phyloP scores from a whole-genome alignment of 208 protist species.

The Acanthamoeba castellanii region DNA sequence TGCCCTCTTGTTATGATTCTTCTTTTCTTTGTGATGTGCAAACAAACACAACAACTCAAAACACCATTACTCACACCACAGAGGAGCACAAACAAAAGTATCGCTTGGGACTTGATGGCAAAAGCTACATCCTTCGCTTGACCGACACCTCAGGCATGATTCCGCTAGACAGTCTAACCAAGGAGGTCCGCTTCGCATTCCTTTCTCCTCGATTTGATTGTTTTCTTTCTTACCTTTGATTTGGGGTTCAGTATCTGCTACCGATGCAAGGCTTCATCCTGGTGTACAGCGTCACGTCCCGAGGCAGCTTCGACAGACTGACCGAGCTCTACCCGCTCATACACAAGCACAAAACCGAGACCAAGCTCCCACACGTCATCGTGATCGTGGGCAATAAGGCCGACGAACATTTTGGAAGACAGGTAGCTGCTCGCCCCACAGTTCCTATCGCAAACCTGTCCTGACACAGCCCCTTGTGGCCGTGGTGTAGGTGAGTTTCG shows the following conservation, averaged over 20 bases:
- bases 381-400: constrained; percentile 75
- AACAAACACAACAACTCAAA: no score
- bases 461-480: not conserved
- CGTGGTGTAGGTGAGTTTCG: not conserved
- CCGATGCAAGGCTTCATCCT: constrained; percentile 73
- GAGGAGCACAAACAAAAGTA: constrained; percentile 69
- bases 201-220: not conserved
- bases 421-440: not conserved
- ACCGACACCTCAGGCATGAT: constrained; percentile 71
- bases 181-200: not conserved
- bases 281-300: constrained; percentile 62
- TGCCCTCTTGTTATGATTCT: no score
- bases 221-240: no score
- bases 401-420: constrained; percentile 67
- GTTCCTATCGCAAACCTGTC: not conserved
- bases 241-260: not conserved
- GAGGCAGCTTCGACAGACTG: constrained; percentile 32
- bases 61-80: no score
- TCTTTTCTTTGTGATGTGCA: no score
- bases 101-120: constrained; percentile 62
- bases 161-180: not conserved
- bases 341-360: constrained; percentile 30
- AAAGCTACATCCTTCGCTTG: constrained; percentile 63
- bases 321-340: constrained; percentile 30
- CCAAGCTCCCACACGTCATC: constrained; percentile 56